Base-by-base conservation (phyloP, 1,284 basidiomycete genomes). In the Veloporphyrellus conicus region DNA sequence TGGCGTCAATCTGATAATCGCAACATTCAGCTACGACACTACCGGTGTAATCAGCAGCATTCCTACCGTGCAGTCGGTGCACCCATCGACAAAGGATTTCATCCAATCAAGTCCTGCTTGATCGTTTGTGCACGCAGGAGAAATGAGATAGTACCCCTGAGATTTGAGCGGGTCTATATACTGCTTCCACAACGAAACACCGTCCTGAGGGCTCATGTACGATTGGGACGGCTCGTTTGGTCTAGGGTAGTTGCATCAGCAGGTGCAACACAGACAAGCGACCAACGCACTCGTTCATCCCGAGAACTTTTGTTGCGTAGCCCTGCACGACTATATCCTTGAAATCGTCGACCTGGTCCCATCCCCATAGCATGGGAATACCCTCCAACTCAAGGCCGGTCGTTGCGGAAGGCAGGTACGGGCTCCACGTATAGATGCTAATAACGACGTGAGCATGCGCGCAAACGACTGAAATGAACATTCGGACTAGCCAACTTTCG, bases 101-200 rank as follows among this genome's bases (percentile, higher is more conserved):
- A 87, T 71, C 89, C 87, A 81, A 27, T 62, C 55, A 46, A 70
- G 70, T 38, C 87, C 89, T 41, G 69, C 68, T n/a, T 80, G 77
- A 48, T 76, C 79, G 33, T 78, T 81, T 31, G 87, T 86, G 50
- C 77, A 77, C 31, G 87, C 84, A 15, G 90, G 87, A 23, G 80
- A 76, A 53, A 84, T 73, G 36, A 88, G 73, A 33, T 65, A 66
- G 66, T 82, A 83, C 19, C 87, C 88, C 35, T 75, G 54, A 18
- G 57, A 41, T 52, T 74, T 71, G 54, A 89, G 73, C 28, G 84
- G 84, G 40, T 82, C 56, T 53, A 90, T 77, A 65, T 87, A 74
- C 52, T 80, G 57, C 58, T 72, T 71, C 85, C 86, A 92, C 52
- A 87, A 67, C 0, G 58, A 28, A 39, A 79, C 79, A 41, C 74